A percentile compares a stretch with the other conserved stretches of the same genome.
phyloP scores from a whole-genome alignment of 352 stramenopile genomes.

The Phytopythium vexans region DNA sequence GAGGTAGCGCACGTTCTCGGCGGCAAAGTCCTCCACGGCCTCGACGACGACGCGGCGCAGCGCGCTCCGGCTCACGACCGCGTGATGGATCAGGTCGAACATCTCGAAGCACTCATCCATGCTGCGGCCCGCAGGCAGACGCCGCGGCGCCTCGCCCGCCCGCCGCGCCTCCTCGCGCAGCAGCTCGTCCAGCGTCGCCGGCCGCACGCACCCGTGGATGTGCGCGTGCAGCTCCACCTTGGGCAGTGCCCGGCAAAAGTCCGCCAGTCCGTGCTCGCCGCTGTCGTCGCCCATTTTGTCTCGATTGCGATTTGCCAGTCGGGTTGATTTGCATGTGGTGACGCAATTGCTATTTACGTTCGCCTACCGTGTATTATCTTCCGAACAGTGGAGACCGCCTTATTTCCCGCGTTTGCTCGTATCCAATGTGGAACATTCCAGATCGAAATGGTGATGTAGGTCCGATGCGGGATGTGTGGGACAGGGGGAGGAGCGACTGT shows the following conservation, averaged over 20 bases:
- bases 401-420: no score
- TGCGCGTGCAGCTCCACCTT: constrained; percentile 89
- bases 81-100: constrained; percentile 83
- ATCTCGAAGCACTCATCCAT: constrained; percentile 88
- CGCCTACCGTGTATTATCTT: no score
- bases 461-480: background rate
- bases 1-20: constrained; percentile 79
- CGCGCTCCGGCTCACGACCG: constrained; percentile 63
- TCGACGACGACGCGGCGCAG: constrained; percentile 72
- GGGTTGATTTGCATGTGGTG: background rate
- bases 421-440: constrained; percentile 8
- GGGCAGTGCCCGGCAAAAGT: constrained; percentile 55
- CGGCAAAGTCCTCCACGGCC: constrained; percentile 80
- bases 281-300: constrained; percentile 12
- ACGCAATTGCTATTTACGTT: background rate
- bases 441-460: constrained; percentile 1
- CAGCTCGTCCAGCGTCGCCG: constrained; percentile 64
- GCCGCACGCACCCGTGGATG: constrained; percentile 82
- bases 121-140: constrained; percentile 45
- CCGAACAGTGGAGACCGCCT: no score
- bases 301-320: background rate
- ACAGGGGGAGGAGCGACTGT: background rate
- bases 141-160: constrained; percentile 19
- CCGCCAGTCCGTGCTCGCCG: constrained; percentile 16
- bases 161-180: constrained; percentile 38